Base-by-base conservation (phyloP, 176 grass and related monocot genomes). In the Oryza glaberrima region DNA sequence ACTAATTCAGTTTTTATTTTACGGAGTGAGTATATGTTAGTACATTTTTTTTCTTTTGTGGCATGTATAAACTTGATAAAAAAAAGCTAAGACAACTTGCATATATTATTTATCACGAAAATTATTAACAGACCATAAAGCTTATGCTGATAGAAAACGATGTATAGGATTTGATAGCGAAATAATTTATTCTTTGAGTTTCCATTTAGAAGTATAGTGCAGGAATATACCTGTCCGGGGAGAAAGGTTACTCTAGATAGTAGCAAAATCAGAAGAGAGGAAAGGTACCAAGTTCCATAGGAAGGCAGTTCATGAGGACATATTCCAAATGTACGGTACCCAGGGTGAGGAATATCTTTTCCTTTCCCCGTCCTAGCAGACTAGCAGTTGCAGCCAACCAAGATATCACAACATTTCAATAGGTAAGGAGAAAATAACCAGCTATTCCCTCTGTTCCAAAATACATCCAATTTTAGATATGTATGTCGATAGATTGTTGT, bases 161-260 rank as follows among this genome's bases (percentile, higher is more conserved):
- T 43, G 9, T 19, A 13, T 69, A 36, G 1, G 20, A 5, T 5
- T 9, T 14, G 72, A 12, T 40, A 35, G 7, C 5, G 12, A 67
- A 7, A 30, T 34, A 67, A 6, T 6, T 25, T 12, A 45, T 43
- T 19, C 10, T 16, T 14, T 19, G 6, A 6, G 15, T 35, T 17
- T 14, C 23, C 23, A 46, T 46, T 41, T 23, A 23, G 2, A 58
- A 52, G 17, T 7, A 2, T 3, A 41, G 28, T 54, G 41, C 3
- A 71, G 35, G 47, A 74, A 75, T 89, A 89, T 70, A 65, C 65
- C 34, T 81, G 77, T 35, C 45, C 52, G 15, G 41, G 65, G n/a
- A 65, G 41, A 28, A 34, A 64, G 19, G 82, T n/a, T 46, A 9
- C 36, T 6, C 0, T 11, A 43, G 7, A 44, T 8, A 44, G 43